phyloP scores from a whole-genome alignment of 1,139 yeast species.

The Yamadazyma pseudoaaseri region DNA sequence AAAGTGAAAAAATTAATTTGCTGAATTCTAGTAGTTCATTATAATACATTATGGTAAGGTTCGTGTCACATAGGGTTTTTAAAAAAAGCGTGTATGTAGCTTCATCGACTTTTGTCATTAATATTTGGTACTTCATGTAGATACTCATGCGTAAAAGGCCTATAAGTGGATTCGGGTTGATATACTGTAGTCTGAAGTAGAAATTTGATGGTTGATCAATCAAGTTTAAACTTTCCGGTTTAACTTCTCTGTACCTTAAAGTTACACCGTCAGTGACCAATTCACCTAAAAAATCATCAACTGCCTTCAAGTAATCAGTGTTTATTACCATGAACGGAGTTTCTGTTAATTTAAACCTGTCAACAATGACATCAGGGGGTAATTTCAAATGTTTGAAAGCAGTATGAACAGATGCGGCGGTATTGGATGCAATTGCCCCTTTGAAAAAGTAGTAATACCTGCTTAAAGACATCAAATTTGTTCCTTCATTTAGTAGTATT shows the following conservation, averaged over 20 bases:
- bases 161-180: conserved; percentile 4
- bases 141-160: conserved; percentile 8
- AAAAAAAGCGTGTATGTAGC: conserved; percentile 10
- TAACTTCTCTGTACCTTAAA: not conserved
- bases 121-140: conserved; percentile 5
- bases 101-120: not conserved
- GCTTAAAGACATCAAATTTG: conserved; percentile 2
- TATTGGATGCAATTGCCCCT: conserved; percentile 3
- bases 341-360: not conserved
- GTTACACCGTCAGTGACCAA: not conserved
- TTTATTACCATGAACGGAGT: conserved; percentile 3
- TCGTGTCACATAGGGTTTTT: conserved; percentile 18
- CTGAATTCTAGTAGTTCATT: conserved; percentile 1
- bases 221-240: not conserved
- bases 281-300: conserved; percentile 1
- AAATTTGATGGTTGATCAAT: not conserved
- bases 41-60: conserved; percentile 13
- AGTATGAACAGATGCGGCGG: not conserved
- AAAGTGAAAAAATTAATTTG: not conserved
- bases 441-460: conserved; percentile 18
- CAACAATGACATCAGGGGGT: not conserved
- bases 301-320: conserved; percentile 1
- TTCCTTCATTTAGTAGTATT: conserved; percentile 10
- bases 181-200: conserved; percentile 4
- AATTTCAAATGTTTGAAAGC: not conserved